These are phyloP conservation scores for Trypanosomatidae sp. DNA, from an alignment of 208 protist genomes.

Conservation along the genomic window DNA sequence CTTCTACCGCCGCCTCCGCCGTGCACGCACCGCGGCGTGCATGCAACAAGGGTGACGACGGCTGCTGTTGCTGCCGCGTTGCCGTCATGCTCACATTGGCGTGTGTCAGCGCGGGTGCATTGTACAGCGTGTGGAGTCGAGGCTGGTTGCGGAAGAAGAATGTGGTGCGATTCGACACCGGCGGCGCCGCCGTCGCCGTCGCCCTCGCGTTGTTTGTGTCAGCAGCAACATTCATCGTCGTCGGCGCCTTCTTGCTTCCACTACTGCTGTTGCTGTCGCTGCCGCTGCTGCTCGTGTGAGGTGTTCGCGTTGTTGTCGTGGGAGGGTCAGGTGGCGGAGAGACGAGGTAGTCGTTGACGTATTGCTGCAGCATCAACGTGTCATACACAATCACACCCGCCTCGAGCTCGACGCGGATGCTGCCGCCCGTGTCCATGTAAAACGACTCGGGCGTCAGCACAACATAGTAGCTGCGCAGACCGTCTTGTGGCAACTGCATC, in stretches of 20 bases:
- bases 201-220: not conserved
- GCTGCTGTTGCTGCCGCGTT: too few relatives aligned
- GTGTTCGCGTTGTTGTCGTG: not conserved
- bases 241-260: not conserved
- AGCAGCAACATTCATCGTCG: not conserved
- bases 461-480: not conserved
- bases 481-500: not conserved
- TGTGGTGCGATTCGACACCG: slow-evolving; percentile 1
- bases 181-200: not conserved
- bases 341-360: not conserved
- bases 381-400: not conserved
- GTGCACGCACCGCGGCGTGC: too few relatives aligned
- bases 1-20: too few relatives aligned
- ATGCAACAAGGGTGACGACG: too few relatives aligned
- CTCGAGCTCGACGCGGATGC: not conserved
- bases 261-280: not conserved
- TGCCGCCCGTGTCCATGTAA: not conserved
- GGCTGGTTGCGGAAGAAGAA: slow-evolving; percentile 45
- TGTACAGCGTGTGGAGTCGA: slow-evolving; percentile 20
- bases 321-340: too few relatives aligned
- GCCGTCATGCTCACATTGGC: too few relatives aligned
- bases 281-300: not conserved
- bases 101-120: slow-evolving; percentile 12
- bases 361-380: not conserved
- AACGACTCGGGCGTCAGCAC: not conserved